Evolutionary conservation across 345 rosid species (phyloP).

Genomic region (Ceriops decandra): DNA sequence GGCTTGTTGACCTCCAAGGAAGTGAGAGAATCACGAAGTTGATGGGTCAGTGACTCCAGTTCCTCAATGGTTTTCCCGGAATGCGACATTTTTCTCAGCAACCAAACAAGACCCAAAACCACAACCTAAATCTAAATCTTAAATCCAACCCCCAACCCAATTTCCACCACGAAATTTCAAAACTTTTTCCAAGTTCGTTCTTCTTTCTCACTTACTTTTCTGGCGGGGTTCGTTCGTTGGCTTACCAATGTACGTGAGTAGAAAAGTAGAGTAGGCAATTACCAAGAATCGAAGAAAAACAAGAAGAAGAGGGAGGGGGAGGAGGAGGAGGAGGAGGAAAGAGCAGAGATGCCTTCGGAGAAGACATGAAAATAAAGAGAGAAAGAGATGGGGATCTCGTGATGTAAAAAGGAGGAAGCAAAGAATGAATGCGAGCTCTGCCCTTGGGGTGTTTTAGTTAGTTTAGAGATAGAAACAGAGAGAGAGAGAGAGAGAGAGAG

Average conservation of each 20-base stretch:
- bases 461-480: background rate
- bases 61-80: conserved; percentile 41
- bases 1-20: conserved; percentile 65
- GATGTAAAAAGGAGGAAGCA: conserved; percentile 54
- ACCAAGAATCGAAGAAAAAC: background rate
- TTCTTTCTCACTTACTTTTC: no score
- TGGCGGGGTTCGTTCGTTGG: background rate
- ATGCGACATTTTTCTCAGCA: conserved; percentile 41
- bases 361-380: conserved; percentile 28
- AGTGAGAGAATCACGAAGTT: conserved; percentile 42
- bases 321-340: conserved; percentile 11
- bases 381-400: conserved; percentile 63
- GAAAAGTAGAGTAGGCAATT: background rate
- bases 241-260: background rate
- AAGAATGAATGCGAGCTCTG: conserved; percentile 51
- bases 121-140: background rate
- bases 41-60: conserved; percentile 16
- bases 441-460: no score
- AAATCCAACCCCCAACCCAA: conserved; percentile 3
- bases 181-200: background rate
- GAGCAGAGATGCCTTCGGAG: conserved; percentile 25
- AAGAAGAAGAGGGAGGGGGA: conserved; percentile 3
- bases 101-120: background rate
- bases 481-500: background rate
- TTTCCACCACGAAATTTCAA: background rate